Percentiles rank a stretch among this genome's conserved stretches.
These are phyloP conservation scores for Ogataea paradorogensis DNA, from an alignment of 805 yeast genomes.

Conservation along the genomic window DNA sequence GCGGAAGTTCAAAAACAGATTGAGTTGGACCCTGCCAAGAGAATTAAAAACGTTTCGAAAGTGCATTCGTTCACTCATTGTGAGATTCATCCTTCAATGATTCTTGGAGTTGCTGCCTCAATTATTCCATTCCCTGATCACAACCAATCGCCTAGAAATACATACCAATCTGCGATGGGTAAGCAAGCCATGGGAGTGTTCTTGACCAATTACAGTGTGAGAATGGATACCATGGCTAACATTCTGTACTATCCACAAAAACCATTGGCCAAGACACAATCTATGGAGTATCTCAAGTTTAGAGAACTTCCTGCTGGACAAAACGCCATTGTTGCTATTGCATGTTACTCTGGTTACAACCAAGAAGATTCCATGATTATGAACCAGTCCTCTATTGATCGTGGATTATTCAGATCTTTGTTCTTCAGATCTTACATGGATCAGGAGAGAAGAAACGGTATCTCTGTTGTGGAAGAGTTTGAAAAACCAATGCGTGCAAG, in stretches of 20 bases:
- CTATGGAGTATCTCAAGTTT: slow-evolving; percentile 96
- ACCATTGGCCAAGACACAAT: slow-evolving; percentile 95
- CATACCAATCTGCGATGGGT: slow-evolving; percentile 99
- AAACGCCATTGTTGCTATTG: slow-evolving; percentile 96
- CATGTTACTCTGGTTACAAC: slow-evolving; percentile 97
- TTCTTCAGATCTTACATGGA: slow-evolving; percentile 98
- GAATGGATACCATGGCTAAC: slow-evolving; percentile 99
- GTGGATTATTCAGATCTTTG: slow-evolving; percentile 93
- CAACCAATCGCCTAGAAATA: slow-evolving; percentile 98
- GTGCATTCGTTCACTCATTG: slow-evolving; percentile 92
- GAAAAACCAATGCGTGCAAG: slow-evolving; percentile 95
- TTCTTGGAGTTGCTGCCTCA: slow-evolving; percentile 96
- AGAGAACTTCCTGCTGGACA: slow-evolving; percentile 99
- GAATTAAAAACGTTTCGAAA: slow-evolving; percentile 62
- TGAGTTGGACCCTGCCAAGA: slow-evolving; percentile 70
- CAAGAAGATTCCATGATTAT: slow-evolving; percentile 99
- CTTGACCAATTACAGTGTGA: slow-evolving; percentile 88
- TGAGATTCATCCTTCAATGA: slow-evolving; percentile 99
- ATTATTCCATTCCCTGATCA: slow-evolving; percentile 99
- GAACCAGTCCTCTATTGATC: slow-evolving; percentile 96
- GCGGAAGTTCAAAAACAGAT: slow-evolving; percentile 38
- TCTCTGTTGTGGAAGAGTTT: slow-evolving; percentile 96
- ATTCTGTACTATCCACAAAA: slow-evolving; percentile 96
- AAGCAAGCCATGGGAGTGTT: slow-evolving; percentile 99
- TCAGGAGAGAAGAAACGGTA: slow-evolving; percentile 97